phyloP scores from a whole-genome alignment of 768 basidiomycete species.

The Trametopsis cervina region DNA sequence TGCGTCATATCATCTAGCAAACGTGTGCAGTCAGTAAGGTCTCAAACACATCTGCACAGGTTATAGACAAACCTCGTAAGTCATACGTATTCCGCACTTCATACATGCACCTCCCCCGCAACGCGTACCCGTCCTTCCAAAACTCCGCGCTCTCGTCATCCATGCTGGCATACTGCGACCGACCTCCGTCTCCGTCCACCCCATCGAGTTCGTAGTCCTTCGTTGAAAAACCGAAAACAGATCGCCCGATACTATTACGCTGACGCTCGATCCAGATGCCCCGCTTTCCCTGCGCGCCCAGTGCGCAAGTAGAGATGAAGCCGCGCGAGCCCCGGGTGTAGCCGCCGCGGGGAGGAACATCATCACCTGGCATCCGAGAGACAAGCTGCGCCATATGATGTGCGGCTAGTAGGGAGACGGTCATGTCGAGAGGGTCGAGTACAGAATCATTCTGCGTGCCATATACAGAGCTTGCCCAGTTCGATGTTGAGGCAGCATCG shows the following conservation, averaged over 20 bases:
- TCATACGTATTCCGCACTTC: constrained; percentile 24
- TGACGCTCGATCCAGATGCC: constrained; percentile 52
- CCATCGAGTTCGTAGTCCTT: constrained; percentile 7
- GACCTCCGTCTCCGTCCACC: not conserved
- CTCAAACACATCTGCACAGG: not conserved
- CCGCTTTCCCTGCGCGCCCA: constrained; percentile 43
- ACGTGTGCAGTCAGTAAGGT: not conserved
- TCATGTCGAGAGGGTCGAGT: constrained; percentile 24
- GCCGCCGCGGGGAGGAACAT: constrained; percentile 13
- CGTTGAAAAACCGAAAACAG: constrained; percentile 36
- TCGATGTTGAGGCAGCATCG: not conserved
- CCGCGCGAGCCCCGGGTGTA: constrained; percentile 28
- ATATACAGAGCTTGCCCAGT: not conserved
- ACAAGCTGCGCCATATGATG: constrained; percentile 32
- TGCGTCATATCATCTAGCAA: constrained; percentile 25
- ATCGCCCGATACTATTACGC: constrained; percentile 33
- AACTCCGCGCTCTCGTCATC: too few relatives aligned
- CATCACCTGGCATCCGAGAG: constrained; percentile 6
- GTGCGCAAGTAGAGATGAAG: constrained; percentile 41
- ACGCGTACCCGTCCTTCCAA: too few relatives aligned
- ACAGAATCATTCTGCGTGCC: not conserved
- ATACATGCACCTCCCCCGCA: constrained; percentile 19
- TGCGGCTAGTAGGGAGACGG: constrained; percentile 36
- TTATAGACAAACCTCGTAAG: constrained; percentile 20
- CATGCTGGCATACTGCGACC: not conserved